phyloP scores from a whole-genome alignment of 2,329 filamentous ascomycete species.

The Fusarium newnesense region DNA sequence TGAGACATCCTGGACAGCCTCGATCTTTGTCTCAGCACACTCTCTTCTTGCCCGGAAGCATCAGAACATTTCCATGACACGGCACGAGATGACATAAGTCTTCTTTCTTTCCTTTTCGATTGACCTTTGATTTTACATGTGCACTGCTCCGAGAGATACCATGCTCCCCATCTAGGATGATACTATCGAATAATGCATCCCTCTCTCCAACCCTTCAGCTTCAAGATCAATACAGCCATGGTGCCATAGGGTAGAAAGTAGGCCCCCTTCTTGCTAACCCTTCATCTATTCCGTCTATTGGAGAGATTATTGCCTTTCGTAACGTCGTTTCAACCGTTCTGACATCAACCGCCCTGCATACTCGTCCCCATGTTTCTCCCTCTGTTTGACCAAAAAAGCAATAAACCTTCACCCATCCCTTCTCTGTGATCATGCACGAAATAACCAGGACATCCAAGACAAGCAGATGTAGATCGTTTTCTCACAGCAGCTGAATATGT shows the following conservation, averaged over 20 bases:
- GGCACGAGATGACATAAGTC: not conserved
- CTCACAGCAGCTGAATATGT: slow-evolving; percentile 1
- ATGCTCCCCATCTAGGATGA: not conserved
- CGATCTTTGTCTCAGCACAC: slow-evolving; percentile 19
- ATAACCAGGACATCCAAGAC: slow-evolving; percentile 23
- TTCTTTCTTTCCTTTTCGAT: not conserved
- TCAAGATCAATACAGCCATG: not conserved
- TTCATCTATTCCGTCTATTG: slow-evolving; percentile 2
- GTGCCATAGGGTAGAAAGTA: not conserved
- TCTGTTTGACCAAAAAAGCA: slow-evolving; percentile 25
- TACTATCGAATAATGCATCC: slow-evolving; percentile 12
- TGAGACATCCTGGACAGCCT: slow-evolving; percentile 11
- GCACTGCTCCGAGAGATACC: not conserved
- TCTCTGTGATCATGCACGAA: slow-evolving; percentile 26
- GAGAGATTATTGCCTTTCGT: slow-evolving; percentile 10
- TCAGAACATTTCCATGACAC: not conserved
- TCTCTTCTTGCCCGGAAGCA: not conserved
- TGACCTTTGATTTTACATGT: not conserved
- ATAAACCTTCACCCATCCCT: slow-evolving; percentile 34
- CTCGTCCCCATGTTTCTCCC: slow-evolving; percentile 19
- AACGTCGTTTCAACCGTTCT: not conserved
- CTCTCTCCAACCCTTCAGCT: slow-evolving; percentile 14
- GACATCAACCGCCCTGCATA: slow-evolving; percentile 14
- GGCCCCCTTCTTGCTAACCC: slow-evolving; percentile 9
- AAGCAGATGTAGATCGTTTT: slow-evolving; percentile 28